Percentiles rank a stretch among this genome's conserved stretches.
phyloP scores from a whole-genome alignment of 257 asterid genomes.

The Ballota nigra region DNA sequence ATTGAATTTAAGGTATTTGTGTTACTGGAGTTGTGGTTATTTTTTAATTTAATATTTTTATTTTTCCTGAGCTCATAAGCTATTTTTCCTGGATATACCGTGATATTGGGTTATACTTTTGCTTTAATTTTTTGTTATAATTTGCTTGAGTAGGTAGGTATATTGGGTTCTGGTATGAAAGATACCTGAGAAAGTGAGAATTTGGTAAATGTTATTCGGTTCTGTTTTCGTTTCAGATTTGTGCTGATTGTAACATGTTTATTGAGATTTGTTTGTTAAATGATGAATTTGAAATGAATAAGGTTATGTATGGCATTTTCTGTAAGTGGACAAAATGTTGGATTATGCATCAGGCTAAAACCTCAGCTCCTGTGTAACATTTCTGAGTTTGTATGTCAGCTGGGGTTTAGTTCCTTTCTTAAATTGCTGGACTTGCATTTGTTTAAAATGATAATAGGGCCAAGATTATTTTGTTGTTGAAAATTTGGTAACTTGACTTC shows the following conservation, averaged over 20 bases:
- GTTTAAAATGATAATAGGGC: background rate
- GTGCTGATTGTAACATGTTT: background rate
- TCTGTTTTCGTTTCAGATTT: slow-evolving; percentile 1
- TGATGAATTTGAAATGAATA: background rate
- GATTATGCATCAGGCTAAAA: background rate
- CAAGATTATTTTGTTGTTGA: background rate
- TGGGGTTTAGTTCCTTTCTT: background rate
- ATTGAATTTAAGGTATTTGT: background rate
- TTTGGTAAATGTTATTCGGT: too few species aligned
- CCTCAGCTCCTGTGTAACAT: too few species aligned
- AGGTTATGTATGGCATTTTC: background rate
- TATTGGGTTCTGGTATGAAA: background rate
- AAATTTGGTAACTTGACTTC: too few species aligned
- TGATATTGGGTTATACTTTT: background rate
- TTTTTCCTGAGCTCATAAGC: background rate
- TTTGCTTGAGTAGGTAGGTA: background rate
- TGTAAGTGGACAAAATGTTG: background rate
- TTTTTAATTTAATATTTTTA: background rate
- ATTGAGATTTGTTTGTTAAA: background rate
- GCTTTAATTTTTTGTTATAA: background rate
- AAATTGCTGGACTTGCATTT: background rate
- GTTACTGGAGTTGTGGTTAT: slow-evolving; percentile 7
- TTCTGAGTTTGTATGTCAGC: too few species aligned
- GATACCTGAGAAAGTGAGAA: background rate
- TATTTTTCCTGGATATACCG: background rate